Percentiles rank a stretch among this genome's conserved stretches.
These are phyloP conservation scores for Calophaca sinica DNA, from an alignment of 306 rosid genomes.

Conservation along the genomic window DNA sequence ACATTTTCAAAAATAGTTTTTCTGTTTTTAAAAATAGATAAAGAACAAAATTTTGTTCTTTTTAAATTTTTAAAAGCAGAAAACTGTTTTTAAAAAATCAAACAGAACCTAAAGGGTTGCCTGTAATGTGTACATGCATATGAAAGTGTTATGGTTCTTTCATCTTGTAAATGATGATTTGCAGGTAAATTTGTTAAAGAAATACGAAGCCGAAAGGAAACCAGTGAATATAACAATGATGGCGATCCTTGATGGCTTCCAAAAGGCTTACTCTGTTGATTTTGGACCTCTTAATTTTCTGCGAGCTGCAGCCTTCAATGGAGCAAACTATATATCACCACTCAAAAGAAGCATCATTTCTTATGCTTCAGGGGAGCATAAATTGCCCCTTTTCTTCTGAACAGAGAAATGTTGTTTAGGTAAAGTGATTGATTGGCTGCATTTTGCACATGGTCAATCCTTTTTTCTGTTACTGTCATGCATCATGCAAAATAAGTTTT, in stretches of 20 bases:
- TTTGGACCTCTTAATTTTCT: slow-evolving; percentile 83
- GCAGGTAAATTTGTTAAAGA: slow-evolving; percentile 79
- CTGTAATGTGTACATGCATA: background rate
- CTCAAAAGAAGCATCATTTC: slow-evolving; percentile 86
- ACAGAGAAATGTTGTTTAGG: slow-evolving; percentile 8
- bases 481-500: slow-evolving; percentile 9
- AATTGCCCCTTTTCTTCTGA: slow-evolving; percentile 70
- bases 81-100: too few relatives aligned
- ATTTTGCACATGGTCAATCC: slow-evolving; percentile 11
- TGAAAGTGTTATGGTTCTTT: slow-evolving; percentile 8
- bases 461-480: slow-evolving; percentile 12
- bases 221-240: slow-evolving; percentile 74
- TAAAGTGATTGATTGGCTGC: background rate
- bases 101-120: background rate
- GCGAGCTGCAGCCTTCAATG: slow-evolving; percentile 81
- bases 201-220: slow-evolving; percentile 83
- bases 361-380: slow-evolving; percentile 86
- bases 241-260: slow-evolving; percentile 88
- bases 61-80: too few relatives aligned
- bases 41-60: too few relatives aligned
- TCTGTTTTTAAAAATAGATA: too few relatives aligned
- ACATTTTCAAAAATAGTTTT: too few relatives aligned
- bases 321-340: slow-evolving; percentile 73
- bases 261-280: slow-evolving; percentile 87
- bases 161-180: slow-evolving; percentile 16